Evolutionary conservation across 805 yeast species (phyloP).

Genomic region (Candida coquimbonensis): DNA sequence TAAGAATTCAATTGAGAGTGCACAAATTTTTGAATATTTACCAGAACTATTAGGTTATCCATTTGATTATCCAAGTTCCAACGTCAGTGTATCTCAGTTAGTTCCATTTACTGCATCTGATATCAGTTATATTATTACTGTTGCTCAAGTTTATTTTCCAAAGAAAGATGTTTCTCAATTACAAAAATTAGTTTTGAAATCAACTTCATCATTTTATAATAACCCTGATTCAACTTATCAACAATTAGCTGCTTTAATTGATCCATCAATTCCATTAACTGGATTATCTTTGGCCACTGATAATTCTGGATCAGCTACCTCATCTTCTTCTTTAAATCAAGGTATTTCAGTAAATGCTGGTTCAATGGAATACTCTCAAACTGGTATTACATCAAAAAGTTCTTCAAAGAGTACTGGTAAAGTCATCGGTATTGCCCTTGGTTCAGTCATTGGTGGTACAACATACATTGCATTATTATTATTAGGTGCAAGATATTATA

Average conservation of each 20-base stretch:
- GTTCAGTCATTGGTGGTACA: conserved; percentile 73
- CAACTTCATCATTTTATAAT: conserved; percentile 52
- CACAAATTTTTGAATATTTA: conserved; percentile 78
- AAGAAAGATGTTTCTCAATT: conserved; percentile 39
- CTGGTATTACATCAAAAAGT: conserved; percentile 13
- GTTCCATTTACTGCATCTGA: conserved; percentile 62
- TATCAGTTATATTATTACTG: conserved; percentile 66
- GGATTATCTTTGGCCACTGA: conserved; percentile 27
- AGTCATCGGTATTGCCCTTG: conserved; percentile 74
- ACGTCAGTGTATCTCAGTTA: conserved; percentile 57
- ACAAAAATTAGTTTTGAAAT: conserved; percentile 40
- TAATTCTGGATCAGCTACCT: conserved; percentile 9
- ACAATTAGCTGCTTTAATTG: conserved; percentile 63
- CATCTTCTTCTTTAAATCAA: conserved; percentile 7
- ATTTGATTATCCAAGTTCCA: conserved; percentile 35
- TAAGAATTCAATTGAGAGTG: conserved; percentile 62
- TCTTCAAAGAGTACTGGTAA: conserved; percentile 26
- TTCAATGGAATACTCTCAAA: conserved; percentile 24
- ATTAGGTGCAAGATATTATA: conserved; percentile 44
- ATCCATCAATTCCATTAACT: conserved; percentile 54
- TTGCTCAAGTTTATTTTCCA: conserved; percentile 86
- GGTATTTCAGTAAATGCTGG: conserved; percentile 18
- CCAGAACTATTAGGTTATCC: conserved; percentile 69
- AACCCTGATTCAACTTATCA: conserved; percentile 49
- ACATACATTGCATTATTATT: conserved; percentile 57